Base-by-base conservation (phyloP, 805 yeast genomes). In the Yarrowia osloensis region DNA sequence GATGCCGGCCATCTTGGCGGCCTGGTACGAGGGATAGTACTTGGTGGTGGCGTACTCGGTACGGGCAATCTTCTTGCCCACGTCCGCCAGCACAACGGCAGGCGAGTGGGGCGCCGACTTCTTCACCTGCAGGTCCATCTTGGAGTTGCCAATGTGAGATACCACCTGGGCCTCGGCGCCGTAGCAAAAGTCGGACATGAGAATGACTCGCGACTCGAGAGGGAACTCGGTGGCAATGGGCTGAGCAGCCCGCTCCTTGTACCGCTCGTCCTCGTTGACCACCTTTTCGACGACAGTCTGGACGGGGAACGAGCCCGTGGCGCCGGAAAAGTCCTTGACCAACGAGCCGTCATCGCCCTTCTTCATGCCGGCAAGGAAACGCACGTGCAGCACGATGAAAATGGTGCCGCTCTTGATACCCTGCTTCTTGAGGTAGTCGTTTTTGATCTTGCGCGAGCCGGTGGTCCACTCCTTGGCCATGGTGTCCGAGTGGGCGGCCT, bases 181-280 rank as follows among this genome's bases (percentile, higher is more conserved):
- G 75, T 91, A 95, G 1, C 93, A 96, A 76, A 87, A 86, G 29
- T 88, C 91, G 57, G 98, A 96, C 69, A 95, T 80, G 74, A 90
- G 90, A 9, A 94, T 85, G 29, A 87, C 93, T 63, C 86, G 84
- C 0, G 89, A 82, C 17, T 84, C 88, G 4, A 82, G 66, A 21
- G 98, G 98, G 77, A 84, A 95, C 75, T 94, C 98, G 70, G 90
- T 85, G 8, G 86, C 88, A 68, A 95, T 80, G 7, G 97, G 91
- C 40, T 85, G 74, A 2, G 98, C 91, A 1, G 88, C 85, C 70
- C 86, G 85, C 72, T 91, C 91, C 35, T 79, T 77, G 74, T 80
- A 91, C 74, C 99, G 84, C 70, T 79, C 81, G 76, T 95, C 99
- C 70, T 85, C 85, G 74, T 91, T 85, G 24, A 79, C 78, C 29